Percentiles rank a stretch among this genome's conserved stretches.
Evolutionary conservation across 2,329 filamentous ascomycete genomes (phyloP).

Genomic region (Chrysoporthe cubensis): DNA sequence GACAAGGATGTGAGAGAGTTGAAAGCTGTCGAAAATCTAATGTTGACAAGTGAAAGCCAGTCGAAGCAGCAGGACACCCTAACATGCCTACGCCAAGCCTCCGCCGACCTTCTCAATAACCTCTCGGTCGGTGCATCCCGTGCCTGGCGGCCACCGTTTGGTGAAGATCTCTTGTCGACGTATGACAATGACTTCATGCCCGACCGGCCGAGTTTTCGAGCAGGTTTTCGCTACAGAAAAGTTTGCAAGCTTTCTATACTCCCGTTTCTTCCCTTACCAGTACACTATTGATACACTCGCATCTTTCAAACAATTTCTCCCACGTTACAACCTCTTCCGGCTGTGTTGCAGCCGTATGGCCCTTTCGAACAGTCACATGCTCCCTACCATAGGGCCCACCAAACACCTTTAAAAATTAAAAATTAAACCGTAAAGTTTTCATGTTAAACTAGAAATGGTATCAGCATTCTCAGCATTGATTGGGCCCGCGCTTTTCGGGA

Average conservation of each 20-base stretch:
- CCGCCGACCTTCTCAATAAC: conserved; percentile 32
- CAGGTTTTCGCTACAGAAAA: no score
- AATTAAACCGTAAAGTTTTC: no score
- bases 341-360: conserved; percentile 6
- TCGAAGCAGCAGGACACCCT: conserved; percentile 26
- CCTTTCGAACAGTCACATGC: not conserved
- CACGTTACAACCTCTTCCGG: conserved; percentile 27
- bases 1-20: no score
- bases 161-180: conserved; percentile 32
- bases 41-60: no score
- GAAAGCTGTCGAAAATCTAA: no score
- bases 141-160: conserved; percentile 30
- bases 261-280: conserved; percentile 18
- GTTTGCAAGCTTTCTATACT: no score
- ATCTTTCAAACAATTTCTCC: conserved; percentile 29
- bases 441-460: no score
- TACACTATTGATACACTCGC: conserved; percentile 29
- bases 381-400: conserved; percentile 13
- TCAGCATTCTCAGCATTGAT: no score
- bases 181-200: conserved; percentile 35
- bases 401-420: not conserved
- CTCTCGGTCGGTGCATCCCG: conserved; percentile 35
- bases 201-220: conserved; percentile 28
- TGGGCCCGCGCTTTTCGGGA: no score
- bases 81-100: conserved; percentile 31